Conservation (phyloP, 768 basidiomycete genomes). For the Hygrocybe coccinea region DNA sequence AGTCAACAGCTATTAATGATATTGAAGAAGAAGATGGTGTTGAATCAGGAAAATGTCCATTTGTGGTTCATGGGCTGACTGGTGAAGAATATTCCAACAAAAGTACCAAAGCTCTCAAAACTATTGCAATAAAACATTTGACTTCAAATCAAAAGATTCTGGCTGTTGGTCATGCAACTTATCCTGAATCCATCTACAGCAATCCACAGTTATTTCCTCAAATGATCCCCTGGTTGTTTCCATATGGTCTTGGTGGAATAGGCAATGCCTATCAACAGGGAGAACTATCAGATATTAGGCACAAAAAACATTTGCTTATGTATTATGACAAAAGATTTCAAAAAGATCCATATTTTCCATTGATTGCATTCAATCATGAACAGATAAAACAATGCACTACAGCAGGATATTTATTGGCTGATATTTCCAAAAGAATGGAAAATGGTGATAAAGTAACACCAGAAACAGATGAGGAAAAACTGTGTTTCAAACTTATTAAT, state of each 20-base stretch:
- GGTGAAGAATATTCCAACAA: slow-evolving; percentile 13
- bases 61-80: slow-evolving; percentile 26
- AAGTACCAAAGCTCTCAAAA: slow-evolving; percentile 11
- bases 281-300: slow-evolving; percentile 13
- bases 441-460: no score
- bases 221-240: slow-evolving; percentile 38
- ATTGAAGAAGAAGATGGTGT: slow-evolving; percentile 20
- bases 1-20: slow-evolving; percentile 14
- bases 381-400: no score
- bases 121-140: slow-evolving; percentile 15
- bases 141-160: slow-evolving; percentile 14
- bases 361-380: slow-evolving; percentile 28
- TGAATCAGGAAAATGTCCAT: slow-evolving; percentile 20
- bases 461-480: no score
- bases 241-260: slow-evolving; percentile 33
- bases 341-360: slow-evolving; percentile 21
- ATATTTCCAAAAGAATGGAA: no score
- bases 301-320: slow-evolving; percentile 22
- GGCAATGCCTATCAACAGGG: slow-evolving; percentile 8
- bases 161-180: slow-evolving; percentile 13
- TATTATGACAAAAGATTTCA: slow-evolving; percentile 30
- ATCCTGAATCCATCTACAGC: slow-evolving; percentile 18
- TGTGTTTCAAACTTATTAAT: no score
- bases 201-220: slow-evolving; percentile 28
- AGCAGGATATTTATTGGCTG: no score